Evolutionary conservation across 805 yeast species (phyloP).

Genomic region (Teunomyces funiuensis): DNA sequence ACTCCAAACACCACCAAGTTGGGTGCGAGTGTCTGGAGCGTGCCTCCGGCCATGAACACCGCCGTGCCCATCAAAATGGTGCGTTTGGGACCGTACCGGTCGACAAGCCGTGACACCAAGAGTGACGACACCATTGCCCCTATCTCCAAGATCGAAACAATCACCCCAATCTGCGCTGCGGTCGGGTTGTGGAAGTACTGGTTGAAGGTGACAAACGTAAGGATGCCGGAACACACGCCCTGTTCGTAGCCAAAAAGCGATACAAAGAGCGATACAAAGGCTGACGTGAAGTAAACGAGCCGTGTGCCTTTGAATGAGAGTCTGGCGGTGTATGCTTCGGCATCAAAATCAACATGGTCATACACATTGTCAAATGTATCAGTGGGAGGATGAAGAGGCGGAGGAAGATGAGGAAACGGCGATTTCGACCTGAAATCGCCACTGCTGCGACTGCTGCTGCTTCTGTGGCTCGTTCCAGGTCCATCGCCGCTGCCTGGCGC

Average conservation of each 20-base stretch:
- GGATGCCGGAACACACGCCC: slow-evolving; percentile 87
- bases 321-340: slow-evolving; percentile 29
- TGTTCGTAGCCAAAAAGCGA: slow-evolving; percentile 47
- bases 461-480: too few relatives aligned
- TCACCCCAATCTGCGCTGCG: slow-evolving; percentile 74
- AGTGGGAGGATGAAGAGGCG: too few relatives aligned
- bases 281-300: slow-evolving; percentile 45
- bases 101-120: slow-evolving; percentile 76
- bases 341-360: slow-evolving; percentile 37
- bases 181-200: slow-evolving; percentile 71
- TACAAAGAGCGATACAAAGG: slow-evolving; percentile 44
- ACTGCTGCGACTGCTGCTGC: too few relatives aligned
- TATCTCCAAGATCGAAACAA: slow-evolving; percentile 84
- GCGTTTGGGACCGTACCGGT: slow-evolving; percentile 72
- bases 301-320: slow-evolving; percentile 38
- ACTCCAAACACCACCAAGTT: slow-evolving; percentile 58
- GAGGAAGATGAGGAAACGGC: too few relatives aligned
- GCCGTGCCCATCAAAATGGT: slow-evolving; percentile 80
- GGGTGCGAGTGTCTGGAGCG: slow-evolving; percentile 62
- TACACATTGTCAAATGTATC: slow-evolving; percentile 38
- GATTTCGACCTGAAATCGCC: too few relatives aligned
- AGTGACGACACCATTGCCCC: slow-evolving; percentile 84
- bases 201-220: slow-evolving; percentile 71
- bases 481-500: too few relatives aligned
- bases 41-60: slow-evolving; percentile 77